These are phyloP conservation scores for Cymbopogon citratus DNA, from an alignment of 176 grass and related monocot genomes.

Conservation along the genomic window DNA sequence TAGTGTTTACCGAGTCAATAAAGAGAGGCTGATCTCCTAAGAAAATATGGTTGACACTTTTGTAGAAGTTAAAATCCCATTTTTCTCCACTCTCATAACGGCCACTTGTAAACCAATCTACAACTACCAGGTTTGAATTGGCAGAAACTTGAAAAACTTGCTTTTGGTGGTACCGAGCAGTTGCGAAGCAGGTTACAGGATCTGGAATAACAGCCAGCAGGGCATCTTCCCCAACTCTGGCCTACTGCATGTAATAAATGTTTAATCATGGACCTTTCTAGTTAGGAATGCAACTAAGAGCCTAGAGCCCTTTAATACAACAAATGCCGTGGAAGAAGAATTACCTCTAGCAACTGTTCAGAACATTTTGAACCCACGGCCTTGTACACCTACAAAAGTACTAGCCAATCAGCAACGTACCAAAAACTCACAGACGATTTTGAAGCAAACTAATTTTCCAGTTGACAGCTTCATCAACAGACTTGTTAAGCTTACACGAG, in stretches of 20 bases:
- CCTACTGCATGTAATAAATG: constrained; percentile 52
- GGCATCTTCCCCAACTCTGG: constrained; percentile 62
- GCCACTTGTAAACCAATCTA: constrained; percentile 94
- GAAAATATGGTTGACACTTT: constrained; percentile 64
- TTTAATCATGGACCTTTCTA: not conserved
- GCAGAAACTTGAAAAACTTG: constrained; percentile 63
- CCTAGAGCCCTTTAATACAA: not conserved
- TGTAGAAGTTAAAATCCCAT: constrained; percentile 69
- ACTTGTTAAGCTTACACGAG: not conserved
- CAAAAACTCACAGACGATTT: not conserved
- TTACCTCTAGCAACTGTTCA: constrained; percentile 77
- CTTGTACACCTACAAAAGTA: constrained; percentile 67
- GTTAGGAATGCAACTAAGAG: not conserved
- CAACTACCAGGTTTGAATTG: constrained; percentile 71
- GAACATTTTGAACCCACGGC: constrained; percentile 79
- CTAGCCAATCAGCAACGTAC: not conserved
- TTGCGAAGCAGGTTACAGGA: constrained; percentile 84
- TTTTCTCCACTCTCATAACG: constrained; percentile 77
- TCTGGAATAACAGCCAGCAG: constrained; percentile 77
- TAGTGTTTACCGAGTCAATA: constrained; percentile 54
- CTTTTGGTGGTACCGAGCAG: constrained; percentile 61
- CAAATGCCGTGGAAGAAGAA: not conserved
- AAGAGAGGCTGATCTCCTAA: constrained; percentile 71
- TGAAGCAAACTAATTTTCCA: not conserved
- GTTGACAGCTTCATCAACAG: not conserved